phyloP scores from a whole-genome alignment of 2,329 filamentous ascomycete species.

The Colletotrichum simmondsii region DNA sequence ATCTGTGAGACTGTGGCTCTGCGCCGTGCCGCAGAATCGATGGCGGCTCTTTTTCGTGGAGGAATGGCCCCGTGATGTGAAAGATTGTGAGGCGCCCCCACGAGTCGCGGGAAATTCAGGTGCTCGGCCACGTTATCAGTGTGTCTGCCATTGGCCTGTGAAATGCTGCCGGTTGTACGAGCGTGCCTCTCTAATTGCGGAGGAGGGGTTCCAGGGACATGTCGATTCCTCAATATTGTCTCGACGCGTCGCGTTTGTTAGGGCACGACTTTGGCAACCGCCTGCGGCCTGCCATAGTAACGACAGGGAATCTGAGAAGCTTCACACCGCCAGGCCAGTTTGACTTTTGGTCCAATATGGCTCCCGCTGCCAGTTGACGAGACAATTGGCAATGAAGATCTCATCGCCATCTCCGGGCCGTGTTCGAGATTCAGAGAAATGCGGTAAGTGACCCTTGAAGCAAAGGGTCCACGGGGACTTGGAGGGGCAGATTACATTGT shows the following conservation, averaged over 20 bases:
- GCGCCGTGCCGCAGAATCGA: constrained; percentile 14
- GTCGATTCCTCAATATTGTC: constrained; percentile 7
- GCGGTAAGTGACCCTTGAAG: constrained; percentile 19
- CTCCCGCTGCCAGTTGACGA: constrained; percentile 8
- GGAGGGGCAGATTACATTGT: constrained; percentile 33
- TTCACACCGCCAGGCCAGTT: background rate
- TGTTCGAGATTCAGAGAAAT: background rate
- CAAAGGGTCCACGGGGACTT: constrained; percentile 8
- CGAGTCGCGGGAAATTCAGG: constrained; percentile 11
- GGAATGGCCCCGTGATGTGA: constrained; percentile 28
- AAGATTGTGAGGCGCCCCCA: constrained; percentile 9
- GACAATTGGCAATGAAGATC: constrained; percentile 18
- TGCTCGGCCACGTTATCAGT: background rate
- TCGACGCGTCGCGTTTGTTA: constrained; percentile 24
- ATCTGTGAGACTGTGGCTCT: background rate
- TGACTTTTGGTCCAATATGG: background rate
- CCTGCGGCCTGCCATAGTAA: background rate
- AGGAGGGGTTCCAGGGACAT: background rate
- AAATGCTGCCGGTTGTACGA: background rate
- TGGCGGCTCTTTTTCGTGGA: constrained; percentile 34
- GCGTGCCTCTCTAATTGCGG: background rate
- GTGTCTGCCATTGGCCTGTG: constrained; percentile 2
- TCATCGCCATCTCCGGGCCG: constrained; percentile 21
- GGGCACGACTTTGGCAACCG: background rate
- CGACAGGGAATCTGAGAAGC: background rate